Evolutionary conservation across 1,139 yeast species (phyloP).

Genomic region (Yarrowia galli): DNA sequence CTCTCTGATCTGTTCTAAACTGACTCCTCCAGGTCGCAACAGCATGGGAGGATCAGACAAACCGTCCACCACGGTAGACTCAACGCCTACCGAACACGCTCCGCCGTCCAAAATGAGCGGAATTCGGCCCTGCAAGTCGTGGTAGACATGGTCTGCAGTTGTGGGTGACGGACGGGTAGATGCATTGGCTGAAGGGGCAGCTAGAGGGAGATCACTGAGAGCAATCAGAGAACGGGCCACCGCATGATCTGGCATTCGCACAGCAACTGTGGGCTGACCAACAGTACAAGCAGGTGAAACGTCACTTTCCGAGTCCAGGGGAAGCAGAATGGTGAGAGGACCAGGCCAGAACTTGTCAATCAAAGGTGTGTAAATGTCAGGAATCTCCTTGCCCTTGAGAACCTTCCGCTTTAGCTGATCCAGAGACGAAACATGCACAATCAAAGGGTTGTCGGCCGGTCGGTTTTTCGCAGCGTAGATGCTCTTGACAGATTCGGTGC

Average conservation of each 20-base stretch:
- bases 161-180: constrained; percentile 97
- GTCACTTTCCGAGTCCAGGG: constrained; percentile 59
- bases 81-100: constrained; percentile 86
- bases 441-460: constrained; percentile 94
- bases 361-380: constrained; percentile 67
- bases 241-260: constrained; percentile 84
- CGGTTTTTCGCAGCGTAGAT: constrained; percentile 89
- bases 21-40: constrained; percentile 91
- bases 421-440: constrained; percentile 83
- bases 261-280: constrained; percentile 88
- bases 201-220: constrained; percentile 85
- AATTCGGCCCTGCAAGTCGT: constrained; percentile 80
- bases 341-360: constrained; percentile 91
- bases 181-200: constrained; percentile 98
- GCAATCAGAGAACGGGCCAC: constrained; percentile 91
- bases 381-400: constrained; percentile 59
- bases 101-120: constrained; percentile 94
- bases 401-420: constrained; percentile 68
- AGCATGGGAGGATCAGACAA: constrained; percentile 82
- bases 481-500: constrained; percentile 72
- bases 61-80: constrained; percentile 93
- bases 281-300: constrained; percentile 83
- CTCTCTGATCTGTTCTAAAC: constrained; percentile 71
- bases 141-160: constrained; percentile 78
- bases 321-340: constrained; percentile 85